These are phyloP conservation scores for Beauveria asiatica DNA, from an alignment of 2,329 filamentous ascomycete species.

Conservation along the genomic window DNA sequence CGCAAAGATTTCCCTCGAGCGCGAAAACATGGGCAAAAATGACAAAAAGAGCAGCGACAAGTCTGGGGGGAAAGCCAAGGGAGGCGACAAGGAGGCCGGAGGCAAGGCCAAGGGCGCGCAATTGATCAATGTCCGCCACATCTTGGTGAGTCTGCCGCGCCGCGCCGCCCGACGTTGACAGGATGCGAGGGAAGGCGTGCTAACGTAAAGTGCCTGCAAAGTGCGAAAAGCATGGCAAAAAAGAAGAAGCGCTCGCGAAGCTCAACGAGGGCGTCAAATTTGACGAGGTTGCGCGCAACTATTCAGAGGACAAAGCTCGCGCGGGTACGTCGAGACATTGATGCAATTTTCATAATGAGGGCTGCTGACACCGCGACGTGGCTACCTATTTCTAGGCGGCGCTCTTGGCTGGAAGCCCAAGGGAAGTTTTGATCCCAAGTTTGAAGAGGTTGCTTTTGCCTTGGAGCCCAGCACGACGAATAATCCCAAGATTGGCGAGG, in stretches of 20 bases:
- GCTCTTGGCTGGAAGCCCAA: constrained; percentile 65
- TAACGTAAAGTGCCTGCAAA: constrained; percentile 18
- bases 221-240: constrained; percentile 70
- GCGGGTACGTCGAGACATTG: constrained; percentile 37
- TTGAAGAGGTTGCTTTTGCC: constrained; percentile 64
- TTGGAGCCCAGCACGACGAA: constrained; percentile 57
- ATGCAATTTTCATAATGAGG: constrained; percentile 6
- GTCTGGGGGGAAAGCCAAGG: constrained; percentile 23
- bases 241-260: constrained; percentile 65
- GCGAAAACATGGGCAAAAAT: constrained; percentile 29
- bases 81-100: constrained; percentile 22
- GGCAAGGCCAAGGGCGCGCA: constrained; percentile 46
- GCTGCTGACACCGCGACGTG: background rate
- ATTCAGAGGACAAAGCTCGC: constrained; percentile 69
- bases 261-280: constrained; percentile 60
- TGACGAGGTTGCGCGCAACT: constrained; percentile 64
- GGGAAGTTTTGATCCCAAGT: constrained; percentile 57
- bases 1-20: constrained; percentile 4
- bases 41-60: constrained; percentile 35
- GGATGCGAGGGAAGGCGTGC: background rate
- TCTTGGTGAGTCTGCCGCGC: constrained; percentile 37
- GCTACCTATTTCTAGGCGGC: constrained; percentile 48
- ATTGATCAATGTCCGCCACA: constrained; percentile 66
- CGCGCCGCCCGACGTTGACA: background rate
- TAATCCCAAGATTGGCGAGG: constrained; percentile 59